Conservation (phyloP, 75 land plant species). For the Picea glauca region DNA sequence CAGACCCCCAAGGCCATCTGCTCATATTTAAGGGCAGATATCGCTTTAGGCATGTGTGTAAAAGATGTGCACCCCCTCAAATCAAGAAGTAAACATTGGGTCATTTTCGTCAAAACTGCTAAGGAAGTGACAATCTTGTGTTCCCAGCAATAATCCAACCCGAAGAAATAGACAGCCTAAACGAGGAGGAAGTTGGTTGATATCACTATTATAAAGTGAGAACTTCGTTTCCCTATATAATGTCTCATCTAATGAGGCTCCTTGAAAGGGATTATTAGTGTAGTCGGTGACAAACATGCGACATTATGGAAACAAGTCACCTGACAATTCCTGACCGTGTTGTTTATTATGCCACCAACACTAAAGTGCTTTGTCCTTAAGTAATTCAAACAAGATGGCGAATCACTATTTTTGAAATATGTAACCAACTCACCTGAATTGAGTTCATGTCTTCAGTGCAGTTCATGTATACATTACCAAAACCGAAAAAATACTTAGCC, state of each 20-base stretch:
- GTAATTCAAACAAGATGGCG: no score
- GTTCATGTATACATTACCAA: conserved; percentile 4
- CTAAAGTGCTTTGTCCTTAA: background rate
- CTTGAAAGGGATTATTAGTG: background rate
- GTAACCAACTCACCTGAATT: background rate
- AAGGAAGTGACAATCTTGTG: conserved; percentile 5
- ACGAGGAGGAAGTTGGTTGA: background rate
- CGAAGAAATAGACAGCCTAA: conserved; percentile 1
- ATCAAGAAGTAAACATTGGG: conserved; percentile 13
- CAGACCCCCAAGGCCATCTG: no score
- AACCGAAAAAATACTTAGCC: background rate
- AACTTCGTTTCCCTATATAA: conserved; percentile 9
- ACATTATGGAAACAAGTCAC: conserved; percentile 1
- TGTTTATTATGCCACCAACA: background rate
- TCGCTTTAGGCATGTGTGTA: conserved; percentile 9
- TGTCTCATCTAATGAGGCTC: background rate
- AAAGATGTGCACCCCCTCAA: conserved; percentile 7
- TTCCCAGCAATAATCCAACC: conserved; percentile 10
- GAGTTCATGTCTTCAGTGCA: background rate
- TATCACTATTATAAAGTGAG: background rate
- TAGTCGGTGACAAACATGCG: conserved; percentile 5
- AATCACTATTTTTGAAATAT: background rate
- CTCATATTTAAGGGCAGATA: background rate
- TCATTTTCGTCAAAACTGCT: background rate
- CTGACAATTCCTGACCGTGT: background rate